A percentile compares a stretch with the other conserved stretches of the same genome.
These are phyloP conservation scores for Logfia minima DNA, from an alignment of 129 eudicot species.

Conservation along the genomic window DNA sequence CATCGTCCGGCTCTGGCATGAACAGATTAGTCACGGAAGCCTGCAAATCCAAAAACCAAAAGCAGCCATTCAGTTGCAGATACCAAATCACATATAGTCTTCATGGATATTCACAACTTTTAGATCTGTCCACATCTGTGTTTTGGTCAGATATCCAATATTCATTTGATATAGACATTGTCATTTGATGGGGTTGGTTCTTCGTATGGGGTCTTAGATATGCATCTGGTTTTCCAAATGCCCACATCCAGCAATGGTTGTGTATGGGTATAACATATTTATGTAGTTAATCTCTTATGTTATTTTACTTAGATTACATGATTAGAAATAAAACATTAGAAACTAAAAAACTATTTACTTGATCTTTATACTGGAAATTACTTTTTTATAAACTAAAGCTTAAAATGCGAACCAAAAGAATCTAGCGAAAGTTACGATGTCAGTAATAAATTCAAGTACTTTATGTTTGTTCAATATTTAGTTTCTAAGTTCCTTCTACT, in stretches of 20 bases:
- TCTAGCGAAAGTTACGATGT: too few relatives aligned
- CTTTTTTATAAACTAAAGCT: background rate
- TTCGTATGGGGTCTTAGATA: background rate
- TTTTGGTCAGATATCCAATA: background rate
- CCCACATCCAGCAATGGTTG: background rate
- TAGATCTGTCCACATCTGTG: background rate
- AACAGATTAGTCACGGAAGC: conserved; percentile 61
- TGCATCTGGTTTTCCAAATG: background rate
- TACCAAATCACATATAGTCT: background rate
- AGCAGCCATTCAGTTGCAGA: background rate
- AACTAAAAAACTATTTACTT: background rate
- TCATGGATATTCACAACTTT: background rate
- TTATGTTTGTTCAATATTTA: too few relatives aligned
- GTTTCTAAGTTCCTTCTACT: too few relatives aligned
- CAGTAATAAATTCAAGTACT: too few relatives aligned
- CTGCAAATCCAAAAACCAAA: conserved; percentile 37
- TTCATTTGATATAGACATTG: background rate
- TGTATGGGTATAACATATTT: background rate
- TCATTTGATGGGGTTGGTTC: background rate
- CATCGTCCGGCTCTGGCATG: conserved; percentile 97
- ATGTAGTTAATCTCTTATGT: background rate
- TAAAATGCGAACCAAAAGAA: too few relatives aligned
- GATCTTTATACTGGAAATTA: background rate
- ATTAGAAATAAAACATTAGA: too few relatives aligned
- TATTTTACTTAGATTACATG: background rate